Evolutionary conservation across 2,329 filamentous ascomycete species (phyloP), one percentile per base, ranked within the genome.

Genomic region (Bipolaris bicolor): DNA sequence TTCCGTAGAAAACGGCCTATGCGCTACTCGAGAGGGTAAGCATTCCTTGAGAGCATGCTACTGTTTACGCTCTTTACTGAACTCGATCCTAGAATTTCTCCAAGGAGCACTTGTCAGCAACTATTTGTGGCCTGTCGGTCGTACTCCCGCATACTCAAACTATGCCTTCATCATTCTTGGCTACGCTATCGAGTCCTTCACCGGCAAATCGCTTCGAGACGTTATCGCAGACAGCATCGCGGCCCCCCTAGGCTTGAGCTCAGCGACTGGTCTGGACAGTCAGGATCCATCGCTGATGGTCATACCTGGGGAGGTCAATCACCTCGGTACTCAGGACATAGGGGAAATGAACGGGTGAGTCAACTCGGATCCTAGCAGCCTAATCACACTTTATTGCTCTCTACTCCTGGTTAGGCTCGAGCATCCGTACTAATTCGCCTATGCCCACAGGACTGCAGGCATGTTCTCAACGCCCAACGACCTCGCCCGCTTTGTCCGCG

Each of bases 111-210:
- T 40, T n/a, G 16, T 40, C 37, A 40, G 16, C 5, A 40, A 40
- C 37, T 40, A 40, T 20, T 9, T 40, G 16, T 40, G 37, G 37
- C 37, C 37, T 7, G 37, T 40, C 16, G 37, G 37, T 40, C 37
- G 37, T 40, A 40, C 37, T 40, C 37, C 37, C 3, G 37, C 37
- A 40, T 40, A 40, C 16, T 40, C 37, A 40, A 40, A 40, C 16
- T 40, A 40, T 20, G 37, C 37, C 37, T 40, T 40, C 37, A 20
- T 40, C 37, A 40, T 40, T 40, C 37, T 40, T 40, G 37, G 37
- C 37, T 40, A 40, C 37, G 37, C 37, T 40, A 40, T 40, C 37
- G 37, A 40, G 37, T 40, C 37, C 37, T 40, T 40, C 37, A 40
- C 37, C 20, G 37, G 37, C n/a, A 40, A 40, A 40, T 40, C 37